Conservation (phyloP, 768 basidiomycete species). For the Pisolithus tinctorius region DNA sequence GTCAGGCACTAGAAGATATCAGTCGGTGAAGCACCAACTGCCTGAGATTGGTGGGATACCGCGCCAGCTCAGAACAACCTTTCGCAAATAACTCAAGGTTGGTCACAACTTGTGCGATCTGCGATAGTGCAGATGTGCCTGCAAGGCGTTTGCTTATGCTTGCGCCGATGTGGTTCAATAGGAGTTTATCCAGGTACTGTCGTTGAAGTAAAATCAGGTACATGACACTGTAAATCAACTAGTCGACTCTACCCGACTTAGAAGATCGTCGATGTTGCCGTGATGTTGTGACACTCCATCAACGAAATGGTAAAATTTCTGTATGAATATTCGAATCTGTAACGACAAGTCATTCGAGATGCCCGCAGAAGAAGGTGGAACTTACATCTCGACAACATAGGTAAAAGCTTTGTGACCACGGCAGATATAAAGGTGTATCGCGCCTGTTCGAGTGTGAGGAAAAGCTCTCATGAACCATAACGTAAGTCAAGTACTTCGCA, state of each 20-base stretch:
- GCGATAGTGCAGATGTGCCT: slow-evolving; percentile 73
- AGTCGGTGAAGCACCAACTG: slow-evolving; percentile 17
- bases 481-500: slow-evolving; percentile 34
- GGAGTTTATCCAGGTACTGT: slow-evolving; percentile 81
- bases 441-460: slow-evolving; percentile 35
- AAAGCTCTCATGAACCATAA: neutral
- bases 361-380: neutral
- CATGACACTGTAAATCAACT: neutral
- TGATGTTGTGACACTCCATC: slow-evolving; percentile 93
- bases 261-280: slow-evolving; percentile 83
- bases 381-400: slow-evolving; percentile 84
- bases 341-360: slow-evolving; percentile 1
- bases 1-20: slow-evolving; percentile 1
- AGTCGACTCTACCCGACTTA: slow-evolving; percentile 64
- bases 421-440: slow-evolving; percentile 62
- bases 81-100: slow-evolving; percentile 90
- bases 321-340: slow-evolving; percentile 83
- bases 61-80: slow-evolving; percentile 79
- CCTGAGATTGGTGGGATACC: slow-evolving; percentile 78
- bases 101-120: slow-evolving; percentile 88
- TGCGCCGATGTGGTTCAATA: slow-evolving; percentile 70
- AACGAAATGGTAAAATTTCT: slow-evolving; percentile 93
- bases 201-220: neutral
- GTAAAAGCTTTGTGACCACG: slow-evolving; percentile 95
- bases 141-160: slow-evolving; percentile 69